Base-by-base conservation (phyloP, 805 yeast genomes). In the Metschnikowia picachoensis region DNA sequence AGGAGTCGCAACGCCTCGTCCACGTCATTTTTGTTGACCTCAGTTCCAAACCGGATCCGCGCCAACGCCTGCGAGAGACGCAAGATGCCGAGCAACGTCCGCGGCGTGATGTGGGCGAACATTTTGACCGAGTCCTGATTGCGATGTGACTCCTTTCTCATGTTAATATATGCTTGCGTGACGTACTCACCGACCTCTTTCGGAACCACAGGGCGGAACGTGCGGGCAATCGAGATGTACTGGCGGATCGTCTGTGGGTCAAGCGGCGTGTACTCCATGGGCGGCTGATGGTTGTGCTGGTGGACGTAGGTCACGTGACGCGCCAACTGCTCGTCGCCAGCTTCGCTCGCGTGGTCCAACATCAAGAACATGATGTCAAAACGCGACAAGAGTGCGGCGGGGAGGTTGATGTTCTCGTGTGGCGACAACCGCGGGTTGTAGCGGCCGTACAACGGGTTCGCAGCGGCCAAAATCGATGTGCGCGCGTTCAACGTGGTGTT, bases 21-120 rank as follows among this genome's bases (percentile, higher is more conserved):
- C 35, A 94, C 97, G 66, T 94, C 98, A 47, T 80, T 87, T 36
- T 74, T 68, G 30, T 73, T 75, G 8, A 94, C 98, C 15, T 61
- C 68, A 51, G 84, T 76, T 47, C 83, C 83, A 62, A 94, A 88
- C 60, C 97, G 77, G 48, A 94, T 75, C 58, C 97, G 78, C 0
- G 99, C 98, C 52, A 87, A 75, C 1, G 97, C 99, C 69, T 92
- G 98, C 1, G 99, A 79, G 76, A 94, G 75, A 70, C 99, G 83
- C 55, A 94, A 70, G 41, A 95, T 84, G 56, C 94, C 98, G 47
- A 94, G 74, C 51, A 94, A 75, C 2, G 98, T 90, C 74, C 99
- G 84, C 47, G 98, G 97, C 1, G 99, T 91, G 16, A 95, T 85
- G 67, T 91, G 97, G 39, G 91, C 82, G 63, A 92, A 92, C 45